Evolutionary conservation across 2,329 filamentous ascomycete genomes (phyloP).

Genomic region (Aureobasidium namibiae): DNA sequence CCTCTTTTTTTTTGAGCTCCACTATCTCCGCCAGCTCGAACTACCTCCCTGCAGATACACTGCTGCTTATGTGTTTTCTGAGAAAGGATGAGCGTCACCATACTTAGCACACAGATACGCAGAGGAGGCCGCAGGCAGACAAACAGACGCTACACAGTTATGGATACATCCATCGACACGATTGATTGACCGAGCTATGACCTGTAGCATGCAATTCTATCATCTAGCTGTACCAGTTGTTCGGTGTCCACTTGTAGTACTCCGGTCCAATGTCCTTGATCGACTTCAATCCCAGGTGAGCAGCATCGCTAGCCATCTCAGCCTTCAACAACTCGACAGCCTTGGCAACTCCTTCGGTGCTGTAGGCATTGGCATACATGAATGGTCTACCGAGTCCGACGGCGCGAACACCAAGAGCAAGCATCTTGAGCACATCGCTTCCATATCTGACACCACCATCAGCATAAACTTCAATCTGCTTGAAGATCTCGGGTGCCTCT

Average conservation of each 20-base stretch:
- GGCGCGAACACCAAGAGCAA: conserved; percentile 56
- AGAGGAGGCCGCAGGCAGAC: no score
- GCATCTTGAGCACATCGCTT: conserved; percentile 58
- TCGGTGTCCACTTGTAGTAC: neutral
- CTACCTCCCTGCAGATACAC: no score
- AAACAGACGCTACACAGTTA: no score
- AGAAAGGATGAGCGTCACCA: no score
- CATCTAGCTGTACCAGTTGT: neutral
- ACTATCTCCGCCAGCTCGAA: no score
- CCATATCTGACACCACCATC: conserved; percentile 58
- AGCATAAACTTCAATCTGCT: conserved; percentile 52
- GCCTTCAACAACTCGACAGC: neutral
- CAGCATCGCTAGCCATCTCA: neutral
- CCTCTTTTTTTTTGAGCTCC: no score
- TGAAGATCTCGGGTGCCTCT: conserved; percentile 53
- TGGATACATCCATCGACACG: no score
- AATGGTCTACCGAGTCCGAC: conserved; percentile 55
- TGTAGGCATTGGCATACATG: conserved; percentile 53
- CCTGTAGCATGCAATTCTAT: no score
- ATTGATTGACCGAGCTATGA: no score
- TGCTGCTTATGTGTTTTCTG: no score
- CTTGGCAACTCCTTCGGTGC: conserved; percentile 37
- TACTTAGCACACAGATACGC: no score
- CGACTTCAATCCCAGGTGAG: neutral
- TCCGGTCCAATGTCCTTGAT: neutral